phyloP scores from a whole-genome alignment of 106 monocot species.

The Ottelia alismoides region DNA sequence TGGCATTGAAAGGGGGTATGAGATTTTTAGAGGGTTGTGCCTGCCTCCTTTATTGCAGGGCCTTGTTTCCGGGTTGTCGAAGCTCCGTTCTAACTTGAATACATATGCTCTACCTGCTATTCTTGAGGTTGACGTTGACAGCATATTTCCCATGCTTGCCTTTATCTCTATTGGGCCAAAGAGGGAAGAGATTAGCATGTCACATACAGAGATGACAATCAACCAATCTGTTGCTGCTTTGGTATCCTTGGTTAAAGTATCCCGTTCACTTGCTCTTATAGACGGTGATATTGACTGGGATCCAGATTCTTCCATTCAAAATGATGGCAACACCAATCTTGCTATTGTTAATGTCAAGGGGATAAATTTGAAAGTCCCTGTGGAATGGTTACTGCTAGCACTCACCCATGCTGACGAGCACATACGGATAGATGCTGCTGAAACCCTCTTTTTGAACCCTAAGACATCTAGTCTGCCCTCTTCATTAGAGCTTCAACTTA shows the following conservation, averaged over 20 bases:
- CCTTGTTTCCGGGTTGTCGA: slow-evolving; percentile 67
- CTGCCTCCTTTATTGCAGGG: slow-evolving; percentile 66
- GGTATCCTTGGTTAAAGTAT: slow-evolving; percentile 88
- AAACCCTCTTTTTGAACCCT: slow-evolving; percentile 87
- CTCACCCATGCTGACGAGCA: slow-evolving; percentile 78
- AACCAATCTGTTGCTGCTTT: slow-evolving; percentile 77
- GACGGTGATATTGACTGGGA: slow-evolving; percentile 88
- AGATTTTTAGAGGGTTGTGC: slow-evolving; percentile 48
- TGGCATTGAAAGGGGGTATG: slow-evolving; percentile 83
- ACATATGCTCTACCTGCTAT: slow-evolving; percentile 78
- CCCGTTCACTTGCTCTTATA: slow-evolving; percentile 65
- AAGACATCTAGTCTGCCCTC: slow-evolving; percentile 95
- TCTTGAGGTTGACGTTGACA: slow-evolving; percentile 78
- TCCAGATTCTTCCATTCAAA: slow-evolving; percentile 7
- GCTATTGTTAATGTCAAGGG: slow-evolving; percentile 63
- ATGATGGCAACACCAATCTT: slow-evolving; percentile 9
- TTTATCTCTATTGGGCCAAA: slow-evolving; percentile 58
- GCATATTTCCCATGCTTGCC: slow-evolving; percentile 87
- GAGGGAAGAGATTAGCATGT: slow-evolving; percentile 17
- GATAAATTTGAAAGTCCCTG: slow-evolving; percentile 50
- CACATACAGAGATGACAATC: slow-evolving; percentile 24
- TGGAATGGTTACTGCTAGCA: slow-evolving; percentile 63
- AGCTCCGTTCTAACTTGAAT: slow-evolving; percentile 82
- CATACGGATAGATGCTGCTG: slow-evolving; percentile 83
- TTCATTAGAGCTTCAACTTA: slow-evolving; percentile 57